Conservation (phyloP, 1,139 yeast species). For the Yamadazyma taylorii region DNA sequence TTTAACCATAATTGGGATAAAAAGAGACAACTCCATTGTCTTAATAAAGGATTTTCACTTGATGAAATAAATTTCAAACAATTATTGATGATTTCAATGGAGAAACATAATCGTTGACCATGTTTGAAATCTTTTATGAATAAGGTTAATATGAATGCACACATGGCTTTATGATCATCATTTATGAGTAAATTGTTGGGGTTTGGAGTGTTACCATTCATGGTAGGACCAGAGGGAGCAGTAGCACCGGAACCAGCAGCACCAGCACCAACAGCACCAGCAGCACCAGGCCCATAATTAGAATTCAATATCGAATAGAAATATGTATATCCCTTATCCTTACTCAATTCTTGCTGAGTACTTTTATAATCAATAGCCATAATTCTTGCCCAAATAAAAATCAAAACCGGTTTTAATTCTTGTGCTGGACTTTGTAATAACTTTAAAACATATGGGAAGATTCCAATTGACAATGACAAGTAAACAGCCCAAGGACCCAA, state of each 20-base stretch:
- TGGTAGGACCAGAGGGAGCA: no score
- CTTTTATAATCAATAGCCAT: constrained; percentile 92
- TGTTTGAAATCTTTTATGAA: constrained; percentile 77
- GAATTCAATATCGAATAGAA: constrained; percentile 70
- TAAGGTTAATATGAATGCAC: constrained; percentile 83
- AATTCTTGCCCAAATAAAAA: constrained; percentile 96
- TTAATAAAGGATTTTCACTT: constrained; percentile 78
- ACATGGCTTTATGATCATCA: constrained; percentile 92
- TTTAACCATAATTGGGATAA: constrained; percentile 76
- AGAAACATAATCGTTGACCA: constrained; percentile 80
- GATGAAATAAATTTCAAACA: constrained; percentile 65
- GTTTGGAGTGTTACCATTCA: no score
- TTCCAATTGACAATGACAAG: constrained; percentile 88
- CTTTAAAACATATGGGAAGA: constrained; percentile 91
- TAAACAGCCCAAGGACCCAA: constrained; percentile 98
- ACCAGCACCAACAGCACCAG: constrained; percentile 25
- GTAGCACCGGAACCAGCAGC: constrained; percentile 19
- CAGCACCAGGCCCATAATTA: constrained; percentile 26
- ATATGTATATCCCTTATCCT: constrained; percentile 88
- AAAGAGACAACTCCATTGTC: constrained; percentile 89
- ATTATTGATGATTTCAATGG: constrained; percentile 68
- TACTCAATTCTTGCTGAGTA: constrained; percentile 88
- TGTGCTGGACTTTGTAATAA: constrained; percentile 93
- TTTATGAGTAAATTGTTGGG: constrained; percentile 33
- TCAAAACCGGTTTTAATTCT: constrained; percentile 89